These are phyloP conservation scores for Hemileccinum rubropunctum DNA, from an alignment of 768 basidiomycete species.

Conservation along the genomic window DNA sequence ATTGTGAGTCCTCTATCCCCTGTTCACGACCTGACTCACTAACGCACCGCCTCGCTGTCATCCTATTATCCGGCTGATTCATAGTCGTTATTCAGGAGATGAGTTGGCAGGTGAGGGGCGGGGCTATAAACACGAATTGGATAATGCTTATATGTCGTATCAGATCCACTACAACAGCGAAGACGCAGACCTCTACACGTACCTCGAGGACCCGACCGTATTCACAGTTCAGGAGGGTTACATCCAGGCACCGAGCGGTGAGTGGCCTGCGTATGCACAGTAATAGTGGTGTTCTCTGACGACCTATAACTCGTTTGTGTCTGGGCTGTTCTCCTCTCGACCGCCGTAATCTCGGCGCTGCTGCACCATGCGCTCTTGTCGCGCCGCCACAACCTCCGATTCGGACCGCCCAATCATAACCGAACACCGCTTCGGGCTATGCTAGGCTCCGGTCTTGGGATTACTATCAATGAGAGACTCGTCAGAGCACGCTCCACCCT, in stretches of 20 bases:
- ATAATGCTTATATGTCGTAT: neutral
- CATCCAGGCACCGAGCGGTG: constrained; percentile 43
- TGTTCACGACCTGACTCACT: neutral
- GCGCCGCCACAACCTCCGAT: neutral
- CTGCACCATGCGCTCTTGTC: no score
- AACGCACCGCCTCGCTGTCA: neutral
- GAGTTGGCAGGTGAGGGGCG: constrained; percentile 49
- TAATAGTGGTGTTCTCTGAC: neutral
- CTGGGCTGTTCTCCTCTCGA: neutral
- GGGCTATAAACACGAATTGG: no score
- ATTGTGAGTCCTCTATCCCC: constrained; percentile 43
- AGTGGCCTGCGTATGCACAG: neutral
- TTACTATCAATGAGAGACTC: constrained; percentile 56
- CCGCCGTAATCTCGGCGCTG: neutral
- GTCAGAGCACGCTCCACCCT: constrained; percentile 35
- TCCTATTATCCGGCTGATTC: neutral
- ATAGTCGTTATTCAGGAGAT: constrained; percentile 63
- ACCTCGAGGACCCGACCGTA: constrained; percentile 49
- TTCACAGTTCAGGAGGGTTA: constrained; percentile 54
- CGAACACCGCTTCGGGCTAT: constrained; percentile 4
- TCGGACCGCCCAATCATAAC: neutral
- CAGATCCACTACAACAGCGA: constrained; percentile 66
- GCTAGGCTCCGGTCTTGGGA: constrained; percentile 56
- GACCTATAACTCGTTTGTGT: neutral
- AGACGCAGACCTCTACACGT: constrained; percentile 59